Conservation (phyloP, 495 filamentous ascomycete genomes). For the Podospora anserina region DNA sequence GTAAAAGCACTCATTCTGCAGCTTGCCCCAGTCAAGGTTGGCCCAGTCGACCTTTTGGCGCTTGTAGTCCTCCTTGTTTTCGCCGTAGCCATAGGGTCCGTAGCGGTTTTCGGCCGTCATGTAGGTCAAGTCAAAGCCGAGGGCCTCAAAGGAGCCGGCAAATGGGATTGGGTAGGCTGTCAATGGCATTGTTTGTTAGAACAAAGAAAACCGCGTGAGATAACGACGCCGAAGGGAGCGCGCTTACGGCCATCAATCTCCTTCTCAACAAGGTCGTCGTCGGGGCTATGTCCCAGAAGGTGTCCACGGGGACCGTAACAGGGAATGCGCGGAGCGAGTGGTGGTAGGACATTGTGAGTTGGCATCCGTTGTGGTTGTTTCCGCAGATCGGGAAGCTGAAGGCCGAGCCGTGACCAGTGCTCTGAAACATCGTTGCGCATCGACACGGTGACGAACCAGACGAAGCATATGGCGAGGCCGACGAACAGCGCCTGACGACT, state of each 20-base stretch:
- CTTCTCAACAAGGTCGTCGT: conserved; percentile 29
- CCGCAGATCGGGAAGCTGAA: conserved; percentile 15
- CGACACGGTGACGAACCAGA: conserved; percentile 24
- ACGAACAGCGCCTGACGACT: conserved; percentile 26
- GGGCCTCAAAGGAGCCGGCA: conserved; percentile 32
- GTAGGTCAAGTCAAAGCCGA: conserved; percentile 30
- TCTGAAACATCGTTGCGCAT: conserved; percentile 14
- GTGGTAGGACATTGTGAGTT: conserved; percentile 24
- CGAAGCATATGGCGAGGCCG: conserved; percentile 17
- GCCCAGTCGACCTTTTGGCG: conserved; percentile 66
- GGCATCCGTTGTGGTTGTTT: conserved; percentile 26
- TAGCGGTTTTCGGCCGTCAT: conserved; percentile 31
- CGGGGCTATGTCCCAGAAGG: conserved; percentile 29
- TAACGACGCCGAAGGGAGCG: neutral
- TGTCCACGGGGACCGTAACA: conserved; percentile 32
- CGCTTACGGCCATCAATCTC: conserved; percentile 28
- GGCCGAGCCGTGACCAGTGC: conserved; percentile 10
- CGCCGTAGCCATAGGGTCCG: conserved; percentile 33
- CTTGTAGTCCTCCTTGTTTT: conserved; percentile 26
- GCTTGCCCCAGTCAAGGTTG: conserved; percentile 67
- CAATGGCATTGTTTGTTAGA: conserved; percentile 16
- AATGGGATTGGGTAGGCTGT: conserved; percentile 32
- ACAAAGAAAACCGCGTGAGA: neutral
- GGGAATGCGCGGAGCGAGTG: conserved; percentile 23
- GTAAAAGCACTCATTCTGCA: conserved; percentile 65